phyloP scores from a whole-genome alignment of 495 filamentous ascomycete genomes.

The Achaetomiella virescens region DNA sequence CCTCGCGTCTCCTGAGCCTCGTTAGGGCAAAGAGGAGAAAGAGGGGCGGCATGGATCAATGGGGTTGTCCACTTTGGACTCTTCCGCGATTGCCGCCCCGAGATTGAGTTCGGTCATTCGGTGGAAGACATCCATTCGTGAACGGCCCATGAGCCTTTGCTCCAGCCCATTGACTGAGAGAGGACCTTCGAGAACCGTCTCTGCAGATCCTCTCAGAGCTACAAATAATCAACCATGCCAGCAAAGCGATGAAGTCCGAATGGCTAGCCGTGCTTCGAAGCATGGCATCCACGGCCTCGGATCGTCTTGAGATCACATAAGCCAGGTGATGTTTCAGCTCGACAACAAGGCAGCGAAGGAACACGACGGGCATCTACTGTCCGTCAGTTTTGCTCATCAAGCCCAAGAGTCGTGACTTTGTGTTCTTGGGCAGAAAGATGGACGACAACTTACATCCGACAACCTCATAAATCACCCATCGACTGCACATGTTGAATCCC shows the following conservation, averaged over 20 bases:
- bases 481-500: too few species aligned
- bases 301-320: too few species aligned
- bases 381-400: background rate
- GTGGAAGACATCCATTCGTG: background rate
- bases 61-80: background rate
- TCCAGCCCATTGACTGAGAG: background rate
- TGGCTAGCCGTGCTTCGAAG: background rate
- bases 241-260: background rate
- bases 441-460: background rate
- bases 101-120: background rate
- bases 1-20: background rate
- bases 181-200: background rate
- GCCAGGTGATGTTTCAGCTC: background rate
- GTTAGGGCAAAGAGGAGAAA: background rate
- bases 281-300: too few species aligned
- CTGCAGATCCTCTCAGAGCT: background rate
- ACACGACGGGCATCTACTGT: background rate
- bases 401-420: background rate
- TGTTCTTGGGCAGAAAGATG: background rate
- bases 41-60: background rate
- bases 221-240: background rate
- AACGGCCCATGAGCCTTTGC: background rate
- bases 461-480: too few species aligned
- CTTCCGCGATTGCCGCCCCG: conserved; percentile 8
- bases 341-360: background rate